Base-by-base conservation (phyloP, 1,284 basidiomycete species). In the Ceratorhiza oryzae-sativae region DNA sequence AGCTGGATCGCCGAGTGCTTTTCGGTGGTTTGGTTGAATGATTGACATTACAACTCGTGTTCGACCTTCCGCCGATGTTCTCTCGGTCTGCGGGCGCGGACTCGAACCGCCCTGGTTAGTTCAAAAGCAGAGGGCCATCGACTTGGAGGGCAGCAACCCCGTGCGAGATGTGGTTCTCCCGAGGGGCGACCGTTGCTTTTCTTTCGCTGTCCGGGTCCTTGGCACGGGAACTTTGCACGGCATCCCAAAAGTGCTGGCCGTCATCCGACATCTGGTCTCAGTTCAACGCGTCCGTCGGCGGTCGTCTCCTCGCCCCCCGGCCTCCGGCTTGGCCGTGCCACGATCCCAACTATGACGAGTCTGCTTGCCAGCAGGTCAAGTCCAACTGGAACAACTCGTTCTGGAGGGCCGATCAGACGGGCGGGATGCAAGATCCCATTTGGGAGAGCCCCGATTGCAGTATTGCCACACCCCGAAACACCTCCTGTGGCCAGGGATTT, bases 331-430 rank as follows among this genome's bases (percentile, higher is more conserved):
- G 68, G 68, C 68, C 68, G 4, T 71, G 68, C 27, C 68, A 71
- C 20, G 56, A 71, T 32, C 68, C 68, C 18, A 58, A 71, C 34
- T 71, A 71, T 23, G 68, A 72, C 32, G 53, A 65, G 20, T 39
- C 48, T 12, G 48, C 53, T 2, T 72, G 71, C 27, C 30, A 12
- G 10, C 8, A 51, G 3, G 71, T 42, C n/a, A 67, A 56, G 41
- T 23, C 62, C n/a, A 72, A 72, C 42, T 72, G 71, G 71, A 30
- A 45, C 45, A 68, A 36, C 51, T 34, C 48, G n/a, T 67, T 72
- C 27, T 72, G 71, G 71, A 49, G 71, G 15, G n/a, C 71, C 9
- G 30, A 72, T n/a, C 71, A 72, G 20, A 51, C 62, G 30, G 71
- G 71, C 12, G 71, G 46, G 4, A 65, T 65, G 61, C 46, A 65